Base-by-base conservation (phyloP, 495 filamentous ascomycete species). In the Chaetomium tenue region DNA sequence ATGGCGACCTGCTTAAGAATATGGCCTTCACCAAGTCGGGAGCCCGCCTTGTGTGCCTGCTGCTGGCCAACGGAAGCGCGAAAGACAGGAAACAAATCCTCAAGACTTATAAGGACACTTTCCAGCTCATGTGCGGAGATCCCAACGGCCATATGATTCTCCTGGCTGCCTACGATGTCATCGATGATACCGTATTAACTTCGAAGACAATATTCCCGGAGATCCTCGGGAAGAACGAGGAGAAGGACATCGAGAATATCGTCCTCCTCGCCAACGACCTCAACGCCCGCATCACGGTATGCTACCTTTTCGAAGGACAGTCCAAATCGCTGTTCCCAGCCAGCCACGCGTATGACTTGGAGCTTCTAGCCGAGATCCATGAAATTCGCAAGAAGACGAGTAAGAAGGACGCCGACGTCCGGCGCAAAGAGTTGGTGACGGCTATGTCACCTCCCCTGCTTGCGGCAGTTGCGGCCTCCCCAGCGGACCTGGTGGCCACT, bases 11-110 rank as follows among this genome's bases (percentile, higher is more conserved):
- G 57, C 84, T 93, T 48, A 93, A 95, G 80, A 97, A 97, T 71
- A 83, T 99, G 76, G 93, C 92, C 23, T 99, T 98, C 81, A 97
- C 95, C 26, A 89, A 87, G 67, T 89, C 91, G 3, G 95, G 95
- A 15, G 85, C 92, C 33, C 83, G 89, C 30, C 78, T 99, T 37
- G 90, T 92, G 52, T 93, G 86, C 70, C 79, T 94, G 30, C 83
- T 88, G 26, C 77, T 99, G 37, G 91, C 95, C 22, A 83, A 94
- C 67, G 89, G 91, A 55, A 88, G 78, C 61, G 92, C 95, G 64
- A 98, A 97, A 79, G 95, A 98, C 75, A 88, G 94, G 64, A 96
- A 95, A 79, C 81, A 88, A 63, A 88, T 98, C 54, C 79, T 97
- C 39, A 89, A 88, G 74, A 87, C 87, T 50, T 96, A 90, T 82